phyloP scores from a whole-genome alignment of 2,329 filamentous ascomycete species.

The Anthostomella pinea region DNA sequence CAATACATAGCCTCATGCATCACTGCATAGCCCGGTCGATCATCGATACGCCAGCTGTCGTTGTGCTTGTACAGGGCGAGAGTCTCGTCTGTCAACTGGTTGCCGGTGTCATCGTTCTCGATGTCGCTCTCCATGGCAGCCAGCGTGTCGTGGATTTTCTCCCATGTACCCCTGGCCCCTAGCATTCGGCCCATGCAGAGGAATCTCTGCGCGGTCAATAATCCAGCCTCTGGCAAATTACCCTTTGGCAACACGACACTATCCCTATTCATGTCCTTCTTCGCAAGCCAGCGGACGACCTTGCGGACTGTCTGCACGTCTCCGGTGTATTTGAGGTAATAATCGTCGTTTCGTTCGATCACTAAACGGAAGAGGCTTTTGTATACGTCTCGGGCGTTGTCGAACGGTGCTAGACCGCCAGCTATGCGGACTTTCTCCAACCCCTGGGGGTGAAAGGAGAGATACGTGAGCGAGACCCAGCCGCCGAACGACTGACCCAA shows the following conservation, averaged over 20 bases:
- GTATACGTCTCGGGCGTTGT: constrained; percentile 42
- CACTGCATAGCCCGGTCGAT: constrained; percentile 20
- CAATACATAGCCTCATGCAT: constrained; percentile 23
- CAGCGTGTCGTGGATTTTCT: constrained; percentile 7
- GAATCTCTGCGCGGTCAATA: constrained; percentile 54
- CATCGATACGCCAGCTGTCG: constrained; percentile 16
- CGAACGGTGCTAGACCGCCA: constrained; percentile 65
- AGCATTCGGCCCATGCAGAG: constrained; percentile 62
- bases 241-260: background rate
- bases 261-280: background rate
- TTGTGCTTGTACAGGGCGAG: constrained; percentile 22
- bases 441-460: constrained; percentile 63
- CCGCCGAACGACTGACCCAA: constrained; percentile 74
- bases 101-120: background rate
- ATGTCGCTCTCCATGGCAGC: constrained; percentile 1
- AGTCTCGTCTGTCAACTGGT: background rate
- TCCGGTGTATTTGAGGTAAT: background rate
- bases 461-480: constrained; percentile 67
- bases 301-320: background rate
- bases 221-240: constrained; percentile 41
- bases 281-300: background rate
- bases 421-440: constrained; percentile 62
- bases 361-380: constrained; percentile 59
- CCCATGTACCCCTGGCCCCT: constrained; percentile 34
- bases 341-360: constrained; percentile 50